Base-by-base conservation (phyloP, 2,329 filamentous ascomycete species). In the Rutstroemia sp. region DNA sequence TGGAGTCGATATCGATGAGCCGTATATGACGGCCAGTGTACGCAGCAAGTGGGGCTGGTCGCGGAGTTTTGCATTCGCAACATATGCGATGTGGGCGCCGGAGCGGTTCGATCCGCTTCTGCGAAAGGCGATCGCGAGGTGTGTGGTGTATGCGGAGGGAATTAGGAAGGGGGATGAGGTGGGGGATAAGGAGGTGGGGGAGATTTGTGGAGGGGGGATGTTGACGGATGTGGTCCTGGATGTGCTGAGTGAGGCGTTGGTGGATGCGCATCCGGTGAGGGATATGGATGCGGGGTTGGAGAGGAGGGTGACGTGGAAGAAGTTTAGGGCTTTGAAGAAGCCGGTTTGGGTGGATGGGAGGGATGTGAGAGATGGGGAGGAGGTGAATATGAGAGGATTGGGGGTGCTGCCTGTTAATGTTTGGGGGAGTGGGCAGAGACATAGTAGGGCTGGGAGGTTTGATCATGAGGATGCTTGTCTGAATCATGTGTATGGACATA, bases 401-500 rank as follows among this genome's bases (percentile, higher is more conserved):
- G 60, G 56, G 19, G 52, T 65, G 12, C 30, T 65, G 19, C 61
- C 62, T 1, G 59, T 65, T 23, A 61, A 64, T 54, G 41, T 64
- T n/a, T 64, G 62, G 63, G 58, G 57, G 16, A 63, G 46, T 55
- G 63, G 62, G 10, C 61, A 64, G 46, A 59, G 49, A n/a, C 63
- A 65, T 48, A 64, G 62, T 52, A 46, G 54, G 10, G 58, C 63
- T 16, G 59, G 59, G n/a, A 39, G 17, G 37, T 58, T 57, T n/a
- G 57, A 60, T 5, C 34, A 54, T 14, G 48, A 59, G 12, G 55
- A 53, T 21, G 63, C 62, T 14, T 65, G 63, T 58, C 50, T 60
- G 9, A 63, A 65, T 51, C 61, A 63, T 38, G 48, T 60, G 2
- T 60, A 54, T 49, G 50, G 56, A 7, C 54, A 27, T 34, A 54